Conservation (phyloP, 495 filamentous ascomycete species). For the Geoglossum glabrum region DNA sequence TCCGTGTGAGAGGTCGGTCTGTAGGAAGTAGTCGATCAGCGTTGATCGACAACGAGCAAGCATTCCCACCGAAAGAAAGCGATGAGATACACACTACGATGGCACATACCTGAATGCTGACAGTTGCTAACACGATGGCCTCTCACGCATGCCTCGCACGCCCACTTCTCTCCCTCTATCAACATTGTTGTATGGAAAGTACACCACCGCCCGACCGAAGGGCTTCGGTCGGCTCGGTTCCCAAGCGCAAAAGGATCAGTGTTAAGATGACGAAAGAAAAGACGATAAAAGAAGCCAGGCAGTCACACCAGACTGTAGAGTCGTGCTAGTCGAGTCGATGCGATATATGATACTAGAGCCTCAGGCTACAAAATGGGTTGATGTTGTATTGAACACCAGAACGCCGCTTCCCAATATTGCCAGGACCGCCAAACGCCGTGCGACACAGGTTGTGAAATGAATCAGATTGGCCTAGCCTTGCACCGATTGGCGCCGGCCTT, state of each 20-base stretch:
- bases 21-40: constrained; percentile 14
- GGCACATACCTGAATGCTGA: constrained; percentile 60
- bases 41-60: background rate
- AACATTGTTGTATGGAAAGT: constrained; percentile 33
- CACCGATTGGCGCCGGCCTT: constrained; percentile 5
- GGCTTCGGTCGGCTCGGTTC: background rate
- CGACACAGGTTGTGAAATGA: background rate
- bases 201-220: background rate
- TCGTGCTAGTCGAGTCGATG: constrained; percentile 4
- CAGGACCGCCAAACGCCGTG: constrained; percentile 1
- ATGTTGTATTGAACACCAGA: background rate
- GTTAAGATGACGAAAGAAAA: background rate
- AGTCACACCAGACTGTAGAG: constrained; percentile 3
- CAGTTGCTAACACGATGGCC: constrained; percentile 89
- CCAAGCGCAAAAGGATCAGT: background rate
- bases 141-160: constrained; percentile 85
- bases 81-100: constrained; percentile 12
- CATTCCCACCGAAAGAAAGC: constrained; percentile 2
- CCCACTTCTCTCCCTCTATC: constrained; percentile 76
- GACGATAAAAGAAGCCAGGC: background rate
- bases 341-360: background rate
- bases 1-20: constrained; percentile 88
- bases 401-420: background rate
- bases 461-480: constrained; percentile 1
- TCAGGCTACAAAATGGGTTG: background rate